Evolutionary conservation across 148 eudicot genomes (phyloP).

Genomic region (Heliosperma pusillum): DNA sequence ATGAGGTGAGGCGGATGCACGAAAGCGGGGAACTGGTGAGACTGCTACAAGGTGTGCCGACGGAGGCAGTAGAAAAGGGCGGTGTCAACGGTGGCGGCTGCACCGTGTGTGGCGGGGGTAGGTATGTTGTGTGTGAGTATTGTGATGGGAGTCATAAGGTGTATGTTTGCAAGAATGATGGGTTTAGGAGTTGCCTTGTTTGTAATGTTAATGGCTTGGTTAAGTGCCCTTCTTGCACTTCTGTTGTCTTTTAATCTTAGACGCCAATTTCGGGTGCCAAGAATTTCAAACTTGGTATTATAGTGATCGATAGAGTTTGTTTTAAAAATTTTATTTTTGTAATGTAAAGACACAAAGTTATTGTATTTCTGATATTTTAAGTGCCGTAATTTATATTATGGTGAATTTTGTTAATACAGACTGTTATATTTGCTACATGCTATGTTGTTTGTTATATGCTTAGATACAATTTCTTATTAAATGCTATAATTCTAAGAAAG

Average conservation of each 20-base stretch:
- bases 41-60: constrained; percentile 28
- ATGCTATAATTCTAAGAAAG: no score
- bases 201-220: constrained; percentile 54
- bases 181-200: constrained; percentile 26
- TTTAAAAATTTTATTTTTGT: no score
- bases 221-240: constrained; percentile 32
- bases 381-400: no score
- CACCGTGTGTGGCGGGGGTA: constrained; percentile 26
- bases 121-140: constrained; percentile 27
- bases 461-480: no score
- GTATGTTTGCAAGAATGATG: constrained; percentile 24
- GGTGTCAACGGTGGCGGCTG: constrained; percentile 33
- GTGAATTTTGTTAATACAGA: no score
- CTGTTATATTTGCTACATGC: no score
- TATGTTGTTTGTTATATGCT: no score
- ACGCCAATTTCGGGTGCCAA: no score
- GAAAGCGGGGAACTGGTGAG: constrained; percentile 43
- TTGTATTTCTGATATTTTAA: no score
- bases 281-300: no score
- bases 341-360: no score
- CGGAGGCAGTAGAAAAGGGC: constrained; percentile 21
- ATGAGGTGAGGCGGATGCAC: constrained; percentile 42
- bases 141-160: constrained; percentile 49
- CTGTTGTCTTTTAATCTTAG: constrained; percentile 13
- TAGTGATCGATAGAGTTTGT: no score